A percentile compares a stretch with the other conserved stretches of the same genome.
phyloP scores from a whole-genome alignment of 257 asterid species.

The Salvia hispanica region DNA sequence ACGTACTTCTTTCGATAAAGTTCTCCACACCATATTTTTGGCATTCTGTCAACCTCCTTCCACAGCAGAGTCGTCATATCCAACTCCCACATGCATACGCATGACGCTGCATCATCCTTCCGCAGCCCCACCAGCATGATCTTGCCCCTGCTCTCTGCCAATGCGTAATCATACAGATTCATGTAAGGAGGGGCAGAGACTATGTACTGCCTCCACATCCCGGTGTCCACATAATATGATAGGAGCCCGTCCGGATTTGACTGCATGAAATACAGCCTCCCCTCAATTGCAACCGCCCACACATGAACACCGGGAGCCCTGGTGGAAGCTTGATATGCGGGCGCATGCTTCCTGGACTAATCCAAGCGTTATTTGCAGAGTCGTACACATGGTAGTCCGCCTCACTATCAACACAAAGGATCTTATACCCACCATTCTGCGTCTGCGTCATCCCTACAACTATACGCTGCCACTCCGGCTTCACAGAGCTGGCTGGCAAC shows the following conservation, averaged over 20 bases:
- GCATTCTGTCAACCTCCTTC: too few species aligned
- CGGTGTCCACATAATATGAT: too few species aligned
- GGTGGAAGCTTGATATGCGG: slow-evolving; percentile 65
- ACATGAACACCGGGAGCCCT: slow-evolving; percentile 68
- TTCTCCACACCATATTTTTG: too few species aligned
- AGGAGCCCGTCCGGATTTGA: slow-evolving; percentile 47
- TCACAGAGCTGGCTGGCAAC: slow-evolving; percentile 75
- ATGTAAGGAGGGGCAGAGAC: too few species aligned
- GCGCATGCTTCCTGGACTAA: slow-evolving; percentile 67
- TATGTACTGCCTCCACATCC: too few species aligned
- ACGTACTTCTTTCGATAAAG: not conserved
- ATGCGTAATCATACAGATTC: too few species aligned
- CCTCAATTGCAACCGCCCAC: slow-evolving; percentile 13
- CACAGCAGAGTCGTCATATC: too few species aligned
- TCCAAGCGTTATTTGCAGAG: slow-evolving; percentile 63
- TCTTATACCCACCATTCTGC: slow-evolving; percentile 62
- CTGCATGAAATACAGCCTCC: slow-evolving; percentile 2
- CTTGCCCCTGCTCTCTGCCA: too few species aligned
- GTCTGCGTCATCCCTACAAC: slow-evolving; percentile 97
- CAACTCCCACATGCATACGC: too few species aligned
- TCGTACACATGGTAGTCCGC: slow-evolving; percentile 79
- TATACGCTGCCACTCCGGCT: slow-evolving; percentile 74
- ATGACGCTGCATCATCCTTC: too few species aligned
- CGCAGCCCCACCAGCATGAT: too few species aligned
- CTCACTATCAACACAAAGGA: slow-evolving; percentile 80